Base-by-base conservation (phyloP, 345 rosid species). In the Anastatica hierochuntica region DNA sequence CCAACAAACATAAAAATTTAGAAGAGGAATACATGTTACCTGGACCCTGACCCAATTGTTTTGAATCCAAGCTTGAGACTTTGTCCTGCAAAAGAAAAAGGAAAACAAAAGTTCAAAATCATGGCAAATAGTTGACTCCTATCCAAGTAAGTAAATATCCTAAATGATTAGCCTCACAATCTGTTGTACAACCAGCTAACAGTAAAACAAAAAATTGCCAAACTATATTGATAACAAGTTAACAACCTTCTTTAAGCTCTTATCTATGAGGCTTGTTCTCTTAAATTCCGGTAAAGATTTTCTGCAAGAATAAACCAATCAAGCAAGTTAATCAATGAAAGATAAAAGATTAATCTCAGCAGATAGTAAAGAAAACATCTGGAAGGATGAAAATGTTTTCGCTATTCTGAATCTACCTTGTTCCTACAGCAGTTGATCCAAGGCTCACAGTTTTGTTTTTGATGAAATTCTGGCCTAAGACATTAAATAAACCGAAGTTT, bases 351-450 rank as follows among this genome's bases (percentile, higher is more conserved):
- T 38, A 27, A 16, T 52, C 54, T 56, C 65, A 65, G 48, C 43
- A 47, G 24, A 16, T 31, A 37, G 10, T 21, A 46, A 9, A 6
- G 26, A 30, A 15, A 60, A 37, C 11, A 2, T 10, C 26, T 58
- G 18, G 49, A n/a, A 52, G 37, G 49, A 42, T 17, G 13, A 42
- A 43, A 45, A 51, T 43, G 19, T 27, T 23, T 50, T 45, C 8
- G 40, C 35, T 17, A 13, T 29, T 43, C 43, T 42, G 30, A 53
- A 56, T 41, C 49, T 56, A 88, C 96, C 96, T 80, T 55, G 62
- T 38, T 43, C 47, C 56, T 47, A 35, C 60, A 54, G 58, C 17
- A 52, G 49, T 19, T 46, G 69, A 37, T 76, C 61, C 76, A 55
- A 39, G 63, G 53, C 60, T 63, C 57, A 50, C 54, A 49, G 64